Base-by-base conservation (phyloP, 2,329 filamentous ascomycete species). In the Cladosporium cucumerinum region DNA sequence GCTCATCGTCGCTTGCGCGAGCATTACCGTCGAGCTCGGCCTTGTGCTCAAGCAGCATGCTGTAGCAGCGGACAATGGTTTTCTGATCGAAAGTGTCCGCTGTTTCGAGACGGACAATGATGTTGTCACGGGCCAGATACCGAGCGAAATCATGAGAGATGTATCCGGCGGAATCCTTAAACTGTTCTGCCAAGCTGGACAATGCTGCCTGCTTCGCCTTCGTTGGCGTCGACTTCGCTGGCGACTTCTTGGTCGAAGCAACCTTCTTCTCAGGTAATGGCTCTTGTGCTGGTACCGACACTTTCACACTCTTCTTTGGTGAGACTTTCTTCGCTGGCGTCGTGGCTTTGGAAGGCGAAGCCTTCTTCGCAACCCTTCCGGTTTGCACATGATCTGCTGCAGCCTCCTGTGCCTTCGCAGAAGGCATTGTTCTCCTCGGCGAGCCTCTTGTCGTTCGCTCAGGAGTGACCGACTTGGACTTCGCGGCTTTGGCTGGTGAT, bases 301-400 rank as follows among this genome's bases (percentile, higher is more conserved):
- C 54, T 39, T 57, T 57, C 26, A 28, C 51, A 16, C 10, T 26
- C 18, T 57, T 57, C 14, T 18, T 32, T 16, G 57, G 57, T 8
- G 25, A 48, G 36, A 25, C 21, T 39, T 59, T 46, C 57, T 48
- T 59, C 26, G 18, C 26, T 14, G 55, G 21, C 34, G 34, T 26
- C n/a, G 57, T 43, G 46, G 65, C 54, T 43, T 66, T 68, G n/a
- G 39, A 57, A 58, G 63, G 62, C 28, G 65, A 51, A 10, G 63
- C 46, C 5, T 60, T 57, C 57, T 63, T 63, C 36, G 52, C 34
- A 26, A 61, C 59, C 18, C 59, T 54, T 8, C 59, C 59, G 2
- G 48, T 52, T 4, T 51, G 28, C 46, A 52, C 46, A 7, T 23
- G 14, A 14, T 52, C 59, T 10, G 18, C 54, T 10, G 30, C 30